Evolutionary conservation across 257 asterid genomes (phyloP).

Genomic region (Salvia splendens): DNA sequence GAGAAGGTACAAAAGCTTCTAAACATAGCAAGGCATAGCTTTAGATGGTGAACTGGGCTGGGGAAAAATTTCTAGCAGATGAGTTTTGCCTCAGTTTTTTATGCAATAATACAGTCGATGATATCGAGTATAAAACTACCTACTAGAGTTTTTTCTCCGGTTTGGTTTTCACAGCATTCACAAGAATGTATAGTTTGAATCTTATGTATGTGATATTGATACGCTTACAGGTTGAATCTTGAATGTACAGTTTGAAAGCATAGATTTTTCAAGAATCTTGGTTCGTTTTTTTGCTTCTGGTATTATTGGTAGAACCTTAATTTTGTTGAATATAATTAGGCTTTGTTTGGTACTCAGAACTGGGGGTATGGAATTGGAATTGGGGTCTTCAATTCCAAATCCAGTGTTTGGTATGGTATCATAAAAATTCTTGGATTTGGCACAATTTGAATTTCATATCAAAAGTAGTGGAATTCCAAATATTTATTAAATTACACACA

Average conservation of each 20-base stretch:
- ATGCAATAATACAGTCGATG: not conserved
- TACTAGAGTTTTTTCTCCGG: constrained; percentile 36
- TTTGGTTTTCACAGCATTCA: constrained; percentile 4
- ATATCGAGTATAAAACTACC: constrained; percentile 18
- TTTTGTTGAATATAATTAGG: no score
- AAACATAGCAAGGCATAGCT: constrained; percentile 10
- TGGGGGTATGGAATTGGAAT: no score
- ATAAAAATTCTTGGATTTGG: no score
- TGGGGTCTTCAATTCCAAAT: no score
- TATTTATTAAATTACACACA: no score
- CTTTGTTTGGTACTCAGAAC: no score
- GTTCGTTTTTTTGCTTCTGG: constrained; percentile 7
- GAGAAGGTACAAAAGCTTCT: constrained; percentile 19
- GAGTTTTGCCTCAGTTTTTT: constrained; percentile 3
- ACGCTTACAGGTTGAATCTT: constrained; percentile 26
- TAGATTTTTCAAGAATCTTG: constrained; percentile 3
- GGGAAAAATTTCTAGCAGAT: constrained; percentile 38
- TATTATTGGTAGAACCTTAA: not conserved
- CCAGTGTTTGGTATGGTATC: no score
- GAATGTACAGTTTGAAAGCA: constrained; percentile 30
- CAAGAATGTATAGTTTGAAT: constrained; percentile 13
- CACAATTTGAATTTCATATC: no score
- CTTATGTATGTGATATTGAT: constrained; percentile 2
- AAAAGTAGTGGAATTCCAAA: no score
- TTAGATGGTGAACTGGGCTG: constrained; percentile 15